Evolutionary conservation across 768 basidiomycete genomes (phyloP), one percentile per base, ranked within the genome.

Genomic region (Flagelloscypha sp.): DNA sequence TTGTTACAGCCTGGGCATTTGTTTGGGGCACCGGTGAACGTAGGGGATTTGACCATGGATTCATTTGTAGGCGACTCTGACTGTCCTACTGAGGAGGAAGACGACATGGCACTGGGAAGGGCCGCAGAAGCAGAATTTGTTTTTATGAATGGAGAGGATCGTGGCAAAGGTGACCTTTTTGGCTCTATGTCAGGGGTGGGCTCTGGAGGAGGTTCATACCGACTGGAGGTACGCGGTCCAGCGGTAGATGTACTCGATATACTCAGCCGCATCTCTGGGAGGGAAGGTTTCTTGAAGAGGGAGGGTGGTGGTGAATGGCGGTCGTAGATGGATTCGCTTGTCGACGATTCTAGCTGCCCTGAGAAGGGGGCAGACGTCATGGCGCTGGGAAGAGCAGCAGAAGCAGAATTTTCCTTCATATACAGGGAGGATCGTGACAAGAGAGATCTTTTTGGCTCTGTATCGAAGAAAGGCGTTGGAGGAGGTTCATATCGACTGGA

Each of bases 1-100:
- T 72, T 76, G 35, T 63, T 65, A 54, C 87, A 90, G 17, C 83
- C 85, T 7, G 85, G 84, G 47, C 87, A 90, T 18, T 48, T n/a
- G 9, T 9, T 16, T 27, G 25, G 10, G 25, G 25, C 25, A 27
- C 25, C 13, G 9, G 9, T 9, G 25, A 27, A 9, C 13, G 25
- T 27, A 13, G 15, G 25, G 25, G 25, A 27, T 27, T 27, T 27
- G 25, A 9, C 13, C 13, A 27, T 27, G 25, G n/a, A n/a, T n/a
- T n/a, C n/a, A n/a, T n/a, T n/a, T n/a, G n/a, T n/a, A n/a, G n/a
- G n/a, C n/a, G n/a, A n/a, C n/a, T n/a, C n/a, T n/a, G n/a, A n/a
- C n/a, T n/a, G n/a, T n/a, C n/a, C n/a, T n/a, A n/a, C n/a, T n/a
- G n/a, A n/a, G n/a, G n/a, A n/a, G n/a, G n/a, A n/a, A n/a, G n/a